Conservation (phyloP, 2,329 filamentous ascomycete genomes). For the Delphinella strobiligena region DNA sequence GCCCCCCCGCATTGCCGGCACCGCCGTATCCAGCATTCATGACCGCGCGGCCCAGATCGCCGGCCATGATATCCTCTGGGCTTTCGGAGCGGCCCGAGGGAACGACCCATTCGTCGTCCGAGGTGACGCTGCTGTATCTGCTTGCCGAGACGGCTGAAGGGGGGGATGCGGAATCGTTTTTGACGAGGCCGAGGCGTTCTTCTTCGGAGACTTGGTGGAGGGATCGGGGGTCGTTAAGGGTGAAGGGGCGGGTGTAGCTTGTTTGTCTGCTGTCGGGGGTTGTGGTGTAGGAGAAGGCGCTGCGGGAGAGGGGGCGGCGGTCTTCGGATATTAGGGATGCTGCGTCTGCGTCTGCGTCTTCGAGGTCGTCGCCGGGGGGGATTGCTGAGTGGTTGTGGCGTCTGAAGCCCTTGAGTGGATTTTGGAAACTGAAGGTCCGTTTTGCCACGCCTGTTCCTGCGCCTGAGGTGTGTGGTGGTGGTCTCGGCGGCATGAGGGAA, state of each 20-base stretch:
- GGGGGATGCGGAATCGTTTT: constrained; percentile 17
- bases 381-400: constrained; percentile 30
- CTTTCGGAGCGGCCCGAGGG: constrained; percentile 15
- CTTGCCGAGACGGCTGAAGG: constrained; percentile 4
- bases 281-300: constrained; percentile 15
- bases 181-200: constrained; percentile 24
- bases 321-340: constrained; percentile 11
- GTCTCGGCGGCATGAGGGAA: constrained; percentile 39
- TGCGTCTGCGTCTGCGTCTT: constrained; percentile 14
- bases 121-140: constrained; percentile 1
- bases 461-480: constrained; percentile 38
- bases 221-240: neutral
- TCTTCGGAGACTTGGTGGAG: constrained; percentile 23
- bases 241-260: neutral
- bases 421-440: constrained; percentile 69
- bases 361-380: neutral
- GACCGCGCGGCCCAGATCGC: constrained; percentile 13
- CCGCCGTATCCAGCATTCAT: constrained; percentile 1
- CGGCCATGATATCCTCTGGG: constrained; percentile 16
- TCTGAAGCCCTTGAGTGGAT: constrained; percentile 41
- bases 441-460: neutral
- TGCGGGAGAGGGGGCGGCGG: constrained; percentile 20
- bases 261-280: constrained; percentile 7
- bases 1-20: constrained; percentile 13
- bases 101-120: constrained; percentile 24